These are phyloP conservation scores for Diospyros lotus DNA, from an alignment of 148 eudicot species.

Conservation along the genomic window DNA sequence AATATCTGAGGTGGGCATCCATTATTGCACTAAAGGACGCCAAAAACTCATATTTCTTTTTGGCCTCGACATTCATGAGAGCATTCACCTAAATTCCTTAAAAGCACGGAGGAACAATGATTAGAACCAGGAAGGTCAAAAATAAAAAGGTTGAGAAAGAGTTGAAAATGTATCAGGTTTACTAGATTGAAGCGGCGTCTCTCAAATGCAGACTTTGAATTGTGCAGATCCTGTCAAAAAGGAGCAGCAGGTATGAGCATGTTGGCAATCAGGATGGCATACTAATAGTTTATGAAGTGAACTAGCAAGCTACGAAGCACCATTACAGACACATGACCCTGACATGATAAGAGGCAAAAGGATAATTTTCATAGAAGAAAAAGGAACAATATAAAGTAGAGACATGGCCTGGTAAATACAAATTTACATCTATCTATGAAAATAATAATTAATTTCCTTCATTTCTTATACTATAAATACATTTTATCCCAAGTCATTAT, in stretches of 20 bases:
- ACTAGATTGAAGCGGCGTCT: slow-evolving; percentile 88
- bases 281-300: no score
- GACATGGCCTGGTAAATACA: no score
- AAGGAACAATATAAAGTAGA: no score
- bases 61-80: slow-evolving; percentile 79
- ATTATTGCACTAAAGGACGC: slow-evolving; percentile 92
- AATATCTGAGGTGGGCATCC: slow-evolving; percentile 97
- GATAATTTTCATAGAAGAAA: no score
- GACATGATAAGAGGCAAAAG: no score
- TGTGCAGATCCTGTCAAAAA: slow-evolving; percentile 64
- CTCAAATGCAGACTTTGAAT: slow-evolving; percentile 91
- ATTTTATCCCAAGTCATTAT: no score
- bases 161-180: slow-evolving; percentile 22
- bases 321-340: no score
- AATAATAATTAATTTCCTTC: no score
- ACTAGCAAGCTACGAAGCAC: no score
- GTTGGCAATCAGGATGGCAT: background rate
- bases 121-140: slow-evolving; percentile 17
- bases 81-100: slow-evolving; percentile 86
- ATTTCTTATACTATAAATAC: no score
- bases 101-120: slow-evolving; percentile 25
- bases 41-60: slow-evolving; percentile 88
- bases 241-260: slow-evolving; percentile 11
- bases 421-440: no score
- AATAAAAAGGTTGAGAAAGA: background rate